Base-by-base conservation (phyloP, 225 moss, liverwort and hornwort species). In the Bryum argenteum region DNA sequence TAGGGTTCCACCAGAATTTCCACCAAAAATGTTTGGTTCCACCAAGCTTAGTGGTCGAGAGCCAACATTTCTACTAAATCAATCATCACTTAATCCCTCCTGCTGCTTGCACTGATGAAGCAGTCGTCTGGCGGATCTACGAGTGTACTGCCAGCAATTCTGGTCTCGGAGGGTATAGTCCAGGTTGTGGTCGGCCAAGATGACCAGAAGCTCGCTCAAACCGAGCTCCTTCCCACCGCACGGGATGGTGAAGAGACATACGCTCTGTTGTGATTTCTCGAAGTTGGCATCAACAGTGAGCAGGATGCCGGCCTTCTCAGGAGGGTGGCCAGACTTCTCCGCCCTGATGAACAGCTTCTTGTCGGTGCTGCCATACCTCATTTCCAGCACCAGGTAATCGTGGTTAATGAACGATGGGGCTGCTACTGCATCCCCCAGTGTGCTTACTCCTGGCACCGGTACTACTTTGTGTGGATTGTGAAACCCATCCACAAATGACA, bases 81-180 rank as follows among this genome's bases (percentile, higher is more conserved):
- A n/a, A n/a, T n/a, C 78, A 14, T 0, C 69, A 38, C 72, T 78
- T 47, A 83, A 73, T 10, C 54, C 76, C 37, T 41, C 26, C 39
- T 58, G 17, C 80, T 86, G 65, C 78, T 78, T 83, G 78, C 86
- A 83, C 10, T 63, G 62, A 52, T 75, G 69, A 54, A 87, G 83
- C 15, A 87, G 58, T 54, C 83, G 38, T 45, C 75, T 78, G 10
- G 80, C 78, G 10, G 87, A 83, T 41, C 72, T 72, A 20, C 87
- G 78, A 20, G 87, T 73, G 71, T 87, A 87, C 83, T 87, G 83
- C 87, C 83, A 87, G 71, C 87, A 87, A 28, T 87, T 87, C 55
- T 87, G 87, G 54, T 87, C 83, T 70, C 87, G 72, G 47, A 87
- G 66, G 24, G 87, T 78, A 63, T 87, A 87, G 17, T 87, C 78